Percentiles rank a stretch among this genome's conserved stretches.
phyloP scores from a whole-genome alignment of 1,284 basidiomycete species.

The Trichosporon asahii region DNA sequence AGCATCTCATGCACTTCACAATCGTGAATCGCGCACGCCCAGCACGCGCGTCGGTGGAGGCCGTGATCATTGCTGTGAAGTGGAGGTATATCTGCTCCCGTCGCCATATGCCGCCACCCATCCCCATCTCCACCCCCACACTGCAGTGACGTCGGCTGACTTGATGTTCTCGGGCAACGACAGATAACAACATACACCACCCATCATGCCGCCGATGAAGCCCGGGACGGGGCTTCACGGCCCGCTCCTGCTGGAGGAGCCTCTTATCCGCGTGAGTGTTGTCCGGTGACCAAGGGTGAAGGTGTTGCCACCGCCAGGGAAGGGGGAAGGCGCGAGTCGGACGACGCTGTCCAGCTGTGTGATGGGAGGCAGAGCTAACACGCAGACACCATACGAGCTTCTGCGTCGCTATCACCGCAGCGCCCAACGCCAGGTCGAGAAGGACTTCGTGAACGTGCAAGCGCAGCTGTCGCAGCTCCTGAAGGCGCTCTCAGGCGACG shows the following conservation, averaged over 20 bases:
- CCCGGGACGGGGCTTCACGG: slow-evolving; percentile 27
- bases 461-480: slow-evolving; percentile 28
- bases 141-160: background rate
- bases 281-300: background rate
- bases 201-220: slow-evolving; percentile 17
- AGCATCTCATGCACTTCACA: background rate
- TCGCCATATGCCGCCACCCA: background rate
- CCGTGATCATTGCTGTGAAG: background rate
- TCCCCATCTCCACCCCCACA: slow-evolving; percentile 3
- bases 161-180: background rate
- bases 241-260: slow-evolving; percentile 43
- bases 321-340: background rate
- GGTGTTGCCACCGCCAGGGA: background rate
- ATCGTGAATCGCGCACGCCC: background rate
- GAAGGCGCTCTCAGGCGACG: slow-evolving; percentile 25
- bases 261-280: slow-evolving; percentile 40
- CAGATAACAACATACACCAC: background rate
- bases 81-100: slow-evolving; percentile 5
- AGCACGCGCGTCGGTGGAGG: background rate
- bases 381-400: slow-evolving; percentile 52
- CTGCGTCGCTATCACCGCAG: slow-evolving; percentile 48
- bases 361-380: slow-evolving; percentile 10
- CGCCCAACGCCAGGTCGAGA: slow-evolving; percentile 52
- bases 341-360: background rate
- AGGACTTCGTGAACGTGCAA: slow-evolving; percentile 41